phyloP scores from a whole-genome alignment of 163 green algal genomes.

The Scenedesmus sp. region DNA sequence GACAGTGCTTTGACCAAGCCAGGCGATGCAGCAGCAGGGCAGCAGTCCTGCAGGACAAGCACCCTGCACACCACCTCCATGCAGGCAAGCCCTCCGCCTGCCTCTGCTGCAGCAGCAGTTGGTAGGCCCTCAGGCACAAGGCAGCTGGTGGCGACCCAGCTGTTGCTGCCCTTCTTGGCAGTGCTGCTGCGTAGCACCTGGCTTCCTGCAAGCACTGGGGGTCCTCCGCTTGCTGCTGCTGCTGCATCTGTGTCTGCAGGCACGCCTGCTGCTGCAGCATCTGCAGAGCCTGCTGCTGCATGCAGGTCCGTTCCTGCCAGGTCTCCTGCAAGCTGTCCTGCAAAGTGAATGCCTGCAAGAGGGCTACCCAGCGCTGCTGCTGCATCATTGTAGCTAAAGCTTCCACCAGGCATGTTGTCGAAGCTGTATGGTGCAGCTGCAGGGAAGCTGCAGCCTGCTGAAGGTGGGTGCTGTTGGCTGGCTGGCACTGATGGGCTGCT shows the following conservation, averaged over 20 bases:
- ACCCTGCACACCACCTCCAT: constrained; percentile 42
- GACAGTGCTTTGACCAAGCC: constrained; percentile 17
- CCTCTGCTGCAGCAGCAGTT: constrained; percentile 24
- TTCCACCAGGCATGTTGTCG: not conserved
- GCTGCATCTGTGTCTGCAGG: not conserved
- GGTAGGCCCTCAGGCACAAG: constrained; percentile 26
- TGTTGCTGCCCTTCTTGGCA: not conserved
- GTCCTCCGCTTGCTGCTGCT: not conserved
- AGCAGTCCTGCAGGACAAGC: constrained; percentile 19
- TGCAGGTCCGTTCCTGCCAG: not conserved
- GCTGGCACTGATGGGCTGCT: not conserved
- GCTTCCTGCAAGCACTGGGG: constrained; percentile 2
- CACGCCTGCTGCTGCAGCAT: not conserved
- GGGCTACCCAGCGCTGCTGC: not conserved
- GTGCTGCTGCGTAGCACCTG: not conserved
- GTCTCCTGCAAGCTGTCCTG: not conserved
- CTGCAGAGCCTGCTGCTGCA: not conserved
- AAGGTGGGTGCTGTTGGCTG: not conserved
- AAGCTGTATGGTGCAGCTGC: not conserved
- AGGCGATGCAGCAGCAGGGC: not conserved
- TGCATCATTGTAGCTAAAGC: not conserved
- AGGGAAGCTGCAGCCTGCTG: not conserved
- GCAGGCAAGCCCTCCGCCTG: constrained; percentile 11
- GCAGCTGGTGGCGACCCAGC: constrained; percentile 33
- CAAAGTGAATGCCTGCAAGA: not conserved